Evolutionary conservation across 2,329 filamentous ascomycete genomes (phyloP), one percentile per base, ranked within the genome.

Genomic region (Botrytis hyacinthi): DNA sequence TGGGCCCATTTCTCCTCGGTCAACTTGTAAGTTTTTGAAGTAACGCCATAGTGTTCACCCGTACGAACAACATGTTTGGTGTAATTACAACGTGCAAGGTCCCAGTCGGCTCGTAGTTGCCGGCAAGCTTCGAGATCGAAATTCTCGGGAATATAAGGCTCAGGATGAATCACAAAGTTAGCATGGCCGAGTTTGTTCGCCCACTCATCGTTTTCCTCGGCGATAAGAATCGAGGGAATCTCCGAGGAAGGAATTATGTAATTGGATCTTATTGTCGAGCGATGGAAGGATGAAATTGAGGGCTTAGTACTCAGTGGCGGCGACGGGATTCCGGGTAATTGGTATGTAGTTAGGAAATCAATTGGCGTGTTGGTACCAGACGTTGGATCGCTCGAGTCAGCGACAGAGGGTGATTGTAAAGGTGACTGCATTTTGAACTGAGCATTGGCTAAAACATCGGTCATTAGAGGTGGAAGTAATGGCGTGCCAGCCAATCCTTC

Each of bases 1-100:
- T 91, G 89, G 40, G 90, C 88, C 95, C 95, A 98, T 82, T 98
- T 98, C 75, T 92, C 88, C 82, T 96, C 91, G 0, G 95, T 97
- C 73, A 96, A 86, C 70, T 87, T 89, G 83, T 95, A 97, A 73
- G 93, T 96, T 81, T 94, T 96, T 71, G 94, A 97, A 0, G 94
- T 97, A 48, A 91, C 87, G 26, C 95, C 94, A 78, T 97, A 97
- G 83, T 98, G 94, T 82, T 97, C 95, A 73, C 93, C 92, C 0
- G 93, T 96, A 73, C 94, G 92, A 18, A 93, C 92, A 32, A 97
- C 88, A 79, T 97, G 95, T 82, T 95, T 95, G 77, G 93, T 93
- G 83, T 95, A 98, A 81, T 97, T 96, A 81, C 89, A 88, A 68
- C 94, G 89, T 42, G 95, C 95, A 48, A 89, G 84, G 78, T 95